Base-by-base conservation (phyloP, 2,329 filamentous ascomycete genomes). In the Aureobasidium musti region DNA sequence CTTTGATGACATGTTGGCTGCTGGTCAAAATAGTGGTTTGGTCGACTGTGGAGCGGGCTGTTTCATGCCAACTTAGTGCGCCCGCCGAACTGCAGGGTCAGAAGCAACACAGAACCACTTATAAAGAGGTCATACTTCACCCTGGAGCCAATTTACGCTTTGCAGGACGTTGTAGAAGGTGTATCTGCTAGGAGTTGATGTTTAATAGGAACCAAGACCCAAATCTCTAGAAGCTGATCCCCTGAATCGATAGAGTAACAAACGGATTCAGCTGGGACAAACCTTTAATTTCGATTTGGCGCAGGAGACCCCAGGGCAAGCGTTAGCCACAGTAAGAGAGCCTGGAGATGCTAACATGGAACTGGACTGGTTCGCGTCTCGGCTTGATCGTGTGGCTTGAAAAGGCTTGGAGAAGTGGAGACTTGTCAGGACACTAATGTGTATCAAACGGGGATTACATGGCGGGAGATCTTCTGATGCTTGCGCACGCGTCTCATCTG, bases 1-100 rank as follows among this genome's bases (percentile, higher is more conserved):
- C 17, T 57, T 61, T 37, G 17, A 47, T 47, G 39, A 21, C 33
- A 43, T 35, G 23, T 60, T 47, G 57, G 43, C 57, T 37, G 28
- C 11, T 60, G 33, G 28, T 26, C 8, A 1, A 47, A 60, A 52
- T 47, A 45, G 56, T 61, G 57, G 57, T 61, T 61, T 61, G 41
- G 57, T 61, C 57, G 57, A 35, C n/a, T 47, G 57, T 61, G 57
- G 57, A 61, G 49, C 61, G 61, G 60, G 61, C 61, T 41, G 61
- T 64, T 64, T 64, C 61, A 64, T 54, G 61, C 35, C 61, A 64
- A 30, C 35, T 45, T 64, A 64, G 61, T 64, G 61, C 50, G 50
- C 47, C 61, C 61, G 61, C 61, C 23, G 37, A 64, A 43, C 61
- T 54, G 61, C 61, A 64, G 43, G 61, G 47, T 37, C 59, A 41